A percentile compares a stretch with the other conserved stretches of the same genome.
phyloP scores from a whole-genome alignment of 2,329 filamentous ascomycete species.

The Dothistroma pini region DNA sequence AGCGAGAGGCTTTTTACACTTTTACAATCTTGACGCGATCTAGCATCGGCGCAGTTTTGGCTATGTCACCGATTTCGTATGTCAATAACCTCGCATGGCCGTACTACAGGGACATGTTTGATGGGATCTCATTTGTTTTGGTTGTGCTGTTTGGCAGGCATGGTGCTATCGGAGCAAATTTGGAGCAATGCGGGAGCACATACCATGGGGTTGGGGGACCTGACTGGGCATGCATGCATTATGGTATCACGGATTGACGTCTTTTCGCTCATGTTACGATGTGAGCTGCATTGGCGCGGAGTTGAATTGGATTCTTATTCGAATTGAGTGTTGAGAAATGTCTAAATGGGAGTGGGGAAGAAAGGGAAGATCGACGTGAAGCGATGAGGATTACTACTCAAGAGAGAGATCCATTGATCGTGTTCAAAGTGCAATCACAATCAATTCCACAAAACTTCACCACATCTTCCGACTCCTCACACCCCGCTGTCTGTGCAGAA shows the following conservation, averaged over 20 bases:
- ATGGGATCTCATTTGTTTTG: constrained; percentile 8
- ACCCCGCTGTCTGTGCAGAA: not conserved
- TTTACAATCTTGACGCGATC: constrained; percentile 22
- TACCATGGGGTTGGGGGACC: constrained; percentile 1
- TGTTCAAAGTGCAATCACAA: not conserved
- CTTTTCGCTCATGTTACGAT: constrained; percentile 16
- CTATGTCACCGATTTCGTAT: constrained; percentile 15
- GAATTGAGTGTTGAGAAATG: not conserved
- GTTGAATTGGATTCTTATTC: not conserved
- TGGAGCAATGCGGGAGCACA: constrained; percentile 6
- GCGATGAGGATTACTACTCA: not conserved
- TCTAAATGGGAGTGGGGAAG: not conserved
- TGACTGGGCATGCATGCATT: constrained; percentile 20
- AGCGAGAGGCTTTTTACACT: not conserved
- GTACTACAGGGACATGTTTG: not conserved
- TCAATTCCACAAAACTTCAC: not conserved
- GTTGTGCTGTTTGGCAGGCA: constrained; percentile 2
- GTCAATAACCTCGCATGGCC: constrained; percentile 3
- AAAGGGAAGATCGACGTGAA: not conserved
- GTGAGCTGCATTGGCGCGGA: constrained; percentile 20
- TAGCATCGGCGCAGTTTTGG: constrained; percentile 23
- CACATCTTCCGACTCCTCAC: not conserved
- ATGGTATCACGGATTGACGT: constrained; percentile 18
- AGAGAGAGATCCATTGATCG: not conserved
- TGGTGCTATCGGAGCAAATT: constrained; percentile 6